These are phyloP conservation scores for Sparassis latifolia DNA, from an alignment of 1,284 basidiomycete species.

Conservation along the genomic window DNA sequence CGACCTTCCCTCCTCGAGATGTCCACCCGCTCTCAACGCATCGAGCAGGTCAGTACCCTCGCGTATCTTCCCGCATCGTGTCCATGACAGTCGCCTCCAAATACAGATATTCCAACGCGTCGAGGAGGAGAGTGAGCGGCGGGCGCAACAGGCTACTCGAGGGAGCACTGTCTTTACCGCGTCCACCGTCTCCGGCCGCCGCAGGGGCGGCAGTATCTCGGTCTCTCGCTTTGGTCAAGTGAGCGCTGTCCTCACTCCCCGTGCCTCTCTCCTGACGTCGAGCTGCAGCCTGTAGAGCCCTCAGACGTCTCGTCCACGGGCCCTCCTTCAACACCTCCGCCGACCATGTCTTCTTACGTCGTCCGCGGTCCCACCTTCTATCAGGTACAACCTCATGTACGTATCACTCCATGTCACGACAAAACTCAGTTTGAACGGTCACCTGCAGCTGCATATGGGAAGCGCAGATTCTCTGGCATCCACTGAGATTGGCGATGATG, in stretches of 20 bases:
- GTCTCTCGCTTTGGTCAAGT: constrained; percentile 22
- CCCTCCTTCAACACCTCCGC: background rate
- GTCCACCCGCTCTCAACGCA: constrained; percentile 10
- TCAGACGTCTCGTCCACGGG: background rate
- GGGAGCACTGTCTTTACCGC: background rate
- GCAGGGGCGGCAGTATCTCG: constrained; percentile 20
- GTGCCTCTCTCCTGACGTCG: background rate
- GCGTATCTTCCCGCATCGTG: too few relatives aligned
- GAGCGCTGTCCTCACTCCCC: constrained; percentile 2
- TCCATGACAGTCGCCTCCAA: background rate
- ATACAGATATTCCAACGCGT: constrained; percentile 21
- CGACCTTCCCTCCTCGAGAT: background rate
- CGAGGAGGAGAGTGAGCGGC: constrained; percentile 20
- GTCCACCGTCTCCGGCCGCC: constrained; percentile 7
- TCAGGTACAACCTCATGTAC: constrained; percentile 40
- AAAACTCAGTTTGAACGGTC: constrained; percentile 8
- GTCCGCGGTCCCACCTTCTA: constrained; percentile 32
- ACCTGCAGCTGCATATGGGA: constrained; percentile 28
- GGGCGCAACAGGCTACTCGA: constrained; percentile 12
- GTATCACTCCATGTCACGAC: constrained; percentile 13
- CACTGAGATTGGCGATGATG: constrained; percentile 27
- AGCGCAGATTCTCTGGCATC: constrained; percentile 49
- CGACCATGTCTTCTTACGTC: constrained; percentile 13
- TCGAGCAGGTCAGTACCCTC: constrained; percentile 14
- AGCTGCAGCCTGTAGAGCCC: background rate